phyloP scores from a whole-genome alignment of 1,284 basidiomycete genomes.

The Ganoderma leucocontextum region DNA sequence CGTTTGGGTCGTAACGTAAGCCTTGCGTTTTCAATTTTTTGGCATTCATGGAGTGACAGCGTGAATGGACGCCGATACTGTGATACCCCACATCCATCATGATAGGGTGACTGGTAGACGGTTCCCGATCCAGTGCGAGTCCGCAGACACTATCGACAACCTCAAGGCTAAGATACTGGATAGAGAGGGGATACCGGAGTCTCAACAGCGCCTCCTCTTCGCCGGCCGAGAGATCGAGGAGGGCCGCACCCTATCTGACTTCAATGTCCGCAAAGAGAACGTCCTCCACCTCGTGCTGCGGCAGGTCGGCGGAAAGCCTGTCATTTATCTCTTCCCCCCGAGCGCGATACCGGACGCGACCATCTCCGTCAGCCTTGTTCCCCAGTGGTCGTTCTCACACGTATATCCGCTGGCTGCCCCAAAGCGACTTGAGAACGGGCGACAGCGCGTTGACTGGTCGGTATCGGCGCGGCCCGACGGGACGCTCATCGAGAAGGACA shows the following conservation, averaged over 20 bases:
- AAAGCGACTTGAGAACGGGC: background rate
- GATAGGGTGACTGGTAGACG: background rate
- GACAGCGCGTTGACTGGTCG: conserved; percentile 33
- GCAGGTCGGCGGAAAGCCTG: conserved; percentile 10
- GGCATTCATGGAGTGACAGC: background rate
- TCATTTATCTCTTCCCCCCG: conserved; percentile 20
- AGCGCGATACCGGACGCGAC: background rate
- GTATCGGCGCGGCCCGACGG: conserved; percentile 6
- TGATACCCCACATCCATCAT: too few species aligned
- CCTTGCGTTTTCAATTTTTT: background rate
- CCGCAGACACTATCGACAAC: background rate
- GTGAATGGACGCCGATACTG: background rate
- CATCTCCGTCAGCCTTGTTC: conserved; percentile 12
- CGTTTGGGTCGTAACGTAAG: background rate
- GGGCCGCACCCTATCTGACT: background rate
- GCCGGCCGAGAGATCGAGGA: background rate
- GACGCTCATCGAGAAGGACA: conserved; percentile 7
- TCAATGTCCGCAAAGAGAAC: background rate
- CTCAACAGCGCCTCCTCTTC: background rate
- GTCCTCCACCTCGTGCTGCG: background rate
- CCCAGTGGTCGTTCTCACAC: conserved; percentile 18
- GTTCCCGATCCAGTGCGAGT: background rate
- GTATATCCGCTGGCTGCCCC: conserved; percentile 10
- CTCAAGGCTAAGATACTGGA: background rate
- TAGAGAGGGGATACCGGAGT: background rate